Percentiles rank a stretch among this genome's conserved stretches.
phyloP scores from a whole-genome alignment of 257 asterid genomes.

The Scutellaria minor region DNA sequence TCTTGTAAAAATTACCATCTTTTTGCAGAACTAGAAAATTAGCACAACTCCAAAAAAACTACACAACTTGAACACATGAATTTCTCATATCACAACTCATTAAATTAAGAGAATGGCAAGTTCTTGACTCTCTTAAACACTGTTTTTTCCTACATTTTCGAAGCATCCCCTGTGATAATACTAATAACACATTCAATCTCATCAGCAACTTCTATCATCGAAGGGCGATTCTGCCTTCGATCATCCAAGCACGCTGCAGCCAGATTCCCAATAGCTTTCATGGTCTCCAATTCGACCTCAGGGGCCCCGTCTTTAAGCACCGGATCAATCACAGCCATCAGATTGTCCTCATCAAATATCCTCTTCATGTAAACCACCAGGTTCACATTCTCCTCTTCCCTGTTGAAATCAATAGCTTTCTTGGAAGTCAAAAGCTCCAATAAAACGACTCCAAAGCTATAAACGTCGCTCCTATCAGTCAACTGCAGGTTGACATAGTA shows the following conservation, averaged over 20 bases:
- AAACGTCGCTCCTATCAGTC: conserved; percentile 64
- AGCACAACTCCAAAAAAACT: too few species aligned
- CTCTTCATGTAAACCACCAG: conserved; percentile 65
- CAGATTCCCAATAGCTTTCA: conserved; percentile 65
- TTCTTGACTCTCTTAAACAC: not conserved
- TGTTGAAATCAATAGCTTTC: conserved; percentile 60
- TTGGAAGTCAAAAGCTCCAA: conserved; percentile 58
- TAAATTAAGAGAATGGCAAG: too few species aligned
- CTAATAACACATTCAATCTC: conserved; percentile 65
- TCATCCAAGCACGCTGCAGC: conserved; percentile 65
- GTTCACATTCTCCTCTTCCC: conserved; percentile 63
- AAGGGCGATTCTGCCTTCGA: conserved; percentile 63
- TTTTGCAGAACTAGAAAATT: too few species aligned
- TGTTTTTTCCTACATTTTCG: conserved; percentile 19
- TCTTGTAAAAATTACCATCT: too few species aligned
- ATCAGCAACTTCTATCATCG: conserved; percentile 75
- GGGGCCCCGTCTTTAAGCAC: conserved; percentile 48
- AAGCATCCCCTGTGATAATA: conserved; percentile 46
- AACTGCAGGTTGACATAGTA: conserved; percentile 56
- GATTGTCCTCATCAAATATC: conserved; percentile 49
- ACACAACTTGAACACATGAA: too few species aligned
- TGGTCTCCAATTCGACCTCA: conserved; percentile 59
- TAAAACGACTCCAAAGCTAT: conserved; percentile 70
- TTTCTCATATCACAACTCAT: too few species aligned
- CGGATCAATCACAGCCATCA: conserved; percentile 56